phyloP scores from a whole-genome alignment of 495 filamentous ascomycete genomes.

The Paragyromitra xinjiangensis region DNA sequence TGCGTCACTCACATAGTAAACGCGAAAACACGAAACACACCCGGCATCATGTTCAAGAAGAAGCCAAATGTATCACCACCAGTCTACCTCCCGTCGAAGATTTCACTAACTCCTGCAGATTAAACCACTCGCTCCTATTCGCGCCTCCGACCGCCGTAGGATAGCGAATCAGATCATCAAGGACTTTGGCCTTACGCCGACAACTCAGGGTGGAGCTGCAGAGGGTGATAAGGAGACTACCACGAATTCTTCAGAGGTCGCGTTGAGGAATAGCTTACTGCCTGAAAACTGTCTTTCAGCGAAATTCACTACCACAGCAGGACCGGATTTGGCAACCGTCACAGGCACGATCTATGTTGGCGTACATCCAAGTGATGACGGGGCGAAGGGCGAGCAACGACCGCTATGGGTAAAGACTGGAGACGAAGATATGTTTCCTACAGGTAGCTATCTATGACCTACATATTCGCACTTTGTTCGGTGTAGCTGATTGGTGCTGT shows the following conservation, averaged over 20 bases:
- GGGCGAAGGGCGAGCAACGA: conserved; percentile 59
- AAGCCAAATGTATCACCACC: conserved; percentile 70
- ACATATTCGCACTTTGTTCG: background rate
- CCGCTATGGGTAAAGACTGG: conserved; percentile 76
- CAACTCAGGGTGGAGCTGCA: conserved; percentile 48
- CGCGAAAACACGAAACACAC: background rate
- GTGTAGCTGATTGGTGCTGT: conserved; percentile 11
- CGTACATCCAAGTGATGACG: conserved; percentile 64
- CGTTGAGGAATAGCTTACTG: conserved; percentile 70
- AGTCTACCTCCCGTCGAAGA: conserved; percentile 57
- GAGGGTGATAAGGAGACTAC: background rate
- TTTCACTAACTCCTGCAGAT: conserved; percentile 61
- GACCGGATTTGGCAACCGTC: conserved; percentile 71
- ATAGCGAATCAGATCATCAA: conserved; percentile 75
- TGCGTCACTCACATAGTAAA: conserved; percentile 20
- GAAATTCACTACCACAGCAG: conserved; percentile 74
- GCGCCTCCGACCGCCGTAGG: conserved; percentile 75
- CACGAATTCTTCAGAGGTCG: conserved; percentile 8
- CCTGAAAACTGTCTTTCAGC: conserved; percentile 72
- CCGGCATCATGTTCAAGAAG: conserved; percentile 76
- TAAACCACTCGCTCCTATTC: conserved; percentile 73
- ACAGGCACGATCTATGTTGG: conserved; percentile 74
- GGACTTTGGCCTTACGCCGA: conserved; percentile 65
- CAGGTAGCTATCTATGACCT: conserved; percentile 50
- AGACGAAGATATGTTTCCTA: conserved; percentile 70